A percentile compares a stretch with the other conserved stretches of the same genome.
Conservation (phyloP, 352 stramenopile genomes). For the Elongisporangium undulatum region DNA sequence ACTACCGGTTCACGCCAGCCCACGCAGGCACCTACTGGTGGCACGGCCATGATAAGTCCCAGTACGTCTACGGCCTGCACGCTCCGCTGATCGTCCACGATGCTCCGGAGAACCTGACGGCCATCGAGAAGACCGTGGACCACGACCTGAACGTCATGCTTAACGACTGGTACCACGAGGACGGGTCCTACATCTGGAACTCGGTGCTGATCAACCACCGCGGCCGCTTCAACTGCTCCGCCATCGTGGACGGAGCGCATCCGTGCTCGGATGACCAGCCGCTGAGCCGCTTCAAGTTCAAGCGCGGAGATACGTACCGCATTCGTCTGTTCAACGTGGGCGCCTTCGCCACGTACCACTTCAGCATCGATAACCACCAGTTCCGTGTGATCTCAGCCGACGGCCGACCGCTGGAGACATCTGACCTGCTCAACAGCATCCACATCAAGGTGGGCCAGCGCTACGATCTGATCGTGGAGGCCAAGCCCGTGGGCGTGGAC, state of each 20-base stretch:
- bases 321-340: slow-evolving; percentile 36
- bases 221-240: slow-evolving; percentile 30
- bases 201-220: slow-evolving; percentile 33
- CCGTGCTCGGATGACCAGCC: slow-evolving; percentile 15
- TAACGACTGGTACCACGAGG: slow-evolving; percentile 25
- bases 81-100: slow-evolving; percentile 25
- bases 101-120: slow-evolving; percentile 8
- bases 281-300: slow-evolving; percentile 20
- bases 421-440: slow-evolving; percentile 20
- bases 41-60: slow-evolving; percentile 22
- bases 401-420: slow-evolving; percentile 20
- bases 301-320: slow-evolving; percentile 22
- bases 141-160: slow-evolving; percentile 23
- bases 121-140: slow-evolving; percentile 22
- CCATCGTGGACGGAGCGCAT: slow-evolving; percentile 10
- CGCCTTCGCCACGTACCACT: slow-evolving; percentile 22
- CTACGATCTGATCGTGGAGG: slow-evolving; percentile 26
- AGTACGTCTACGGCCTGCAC: slow-evolving; percentile 31
- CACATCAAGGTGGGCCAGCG: slow-evolving; percentile 23
- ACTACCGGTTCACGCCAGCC: slow-evolving; percentile 23
- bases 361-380: slow-evolving; percentile 34
- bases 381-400: slow-evolving; percentile 31
- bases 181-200: slow-evolving; percentile 17
- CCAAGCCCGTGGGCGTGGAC: slow-evolving; percentile 9
- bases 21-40: slow-evolving; percentile 34